These are phyloP conservation scores for Plectosphaerella sp. DNA, from an alignment of 2,329 filamentous ascomycete species.

Conservation along the genomic window DNA sequence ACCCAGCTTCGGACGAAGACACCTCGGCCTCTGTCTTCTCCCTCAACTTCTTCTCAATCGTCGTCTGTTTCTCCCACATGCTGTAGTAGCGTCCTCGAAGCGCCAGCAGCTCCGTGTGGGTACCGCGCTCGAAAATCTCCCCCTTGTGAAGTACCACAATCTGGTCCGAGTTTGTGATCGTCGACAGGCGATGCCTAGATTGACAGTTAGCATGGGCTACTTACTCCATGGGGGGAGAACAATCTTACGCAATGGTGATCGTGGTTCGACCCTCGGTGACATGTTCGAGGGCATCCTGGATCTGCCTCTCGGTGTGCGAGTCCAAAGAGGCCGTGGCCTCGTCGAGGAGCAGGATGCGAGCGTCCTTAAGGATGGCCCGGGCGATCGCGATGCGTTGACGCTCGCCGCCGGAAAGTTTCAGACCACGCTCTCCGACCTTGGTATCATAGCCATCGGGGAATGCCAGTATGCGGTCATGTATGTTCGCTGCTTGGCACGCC, in stretches of 20 bases:
- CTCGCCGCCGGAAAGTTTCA: conserved; percentile 55
- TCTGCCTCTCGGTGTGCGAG: conserved; percentile 54
- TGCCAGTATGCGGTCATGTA: conserved; percentile 48
- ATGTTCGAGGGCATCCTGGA: conserved; percentile 47
- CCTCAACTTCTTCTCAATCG: conserved; percentile 29
- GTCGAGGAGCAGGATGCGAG: conserved; percentile 66
- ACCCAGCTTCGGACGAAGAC: neutral
- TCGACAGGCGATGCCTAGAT: conserved; percentile 49
- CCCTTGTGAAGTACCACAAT: conserved; percentile 51
- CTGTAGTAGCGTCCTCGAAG: conserved; percentile 42
- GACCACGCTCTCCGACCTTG: conserved; percentile 47
- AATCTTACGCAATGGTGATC: conserved; percentile 42
- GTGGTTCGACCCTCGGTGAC: conserved; percentile 45
- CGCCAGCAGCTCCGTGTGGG: conserved; percentile 40
- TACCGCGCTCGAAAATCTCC: conserved; percentile 44
- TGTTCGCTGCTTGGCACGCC: conserved; percentile 48
- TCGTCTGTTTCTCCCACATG: conserved; percentile 49
- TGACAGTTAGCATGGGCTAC: neutral
- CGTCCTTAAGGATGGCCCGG: conserved; percentile 63
- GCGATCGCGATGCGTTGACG: conserved; percentile 57
- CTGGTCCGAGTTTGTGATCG: conserved; percentile 50
- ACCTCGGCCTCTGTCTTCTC: conserved; percentile 21
- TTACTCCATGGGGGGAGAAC: neutral
- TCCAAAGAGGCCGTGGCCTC: conserved; percentile 69
- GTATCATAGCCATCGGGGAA: conserved; percentile 50